Evolutionary conservation across 805 yeast genomes (phyloP), one percentile per base, ranked within the genome.

Genomic region (Candida germanica): DNA sequence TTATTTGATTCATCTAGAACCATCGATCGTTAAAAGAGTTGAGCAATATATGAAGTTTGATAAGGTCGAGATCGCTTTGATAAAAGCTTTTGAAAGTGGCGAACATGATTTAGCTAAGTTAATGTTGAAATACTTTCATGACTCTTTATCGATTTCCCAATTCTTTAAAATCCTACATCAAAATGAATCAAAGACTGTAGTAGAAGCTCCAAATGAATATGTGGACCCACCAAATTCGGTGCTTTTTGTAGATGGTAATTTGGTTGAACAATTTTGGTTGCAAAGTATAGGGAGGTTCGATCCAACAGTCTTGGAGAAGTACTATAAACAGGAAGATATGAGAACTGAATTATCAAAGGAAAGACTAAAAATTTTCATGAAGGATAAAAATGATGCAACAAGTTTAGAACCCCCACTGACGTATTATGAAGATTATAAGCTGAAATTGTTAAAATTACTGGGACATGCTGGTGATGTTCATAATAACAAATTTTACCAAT

Each of bases 1-100:
- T 36, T 64, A 72, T 29, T 57, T 93, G n/a, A 68, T 85, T 9
- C 72, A 79, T 32, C 58, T 79, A 40, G 98, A 93, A 51, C 81
- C 84, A 1, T 63, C 71, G 10, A 71, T 83, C 1, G 63, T 69
- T 5, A 71, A 75, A 38, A 84, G 83, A 43, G 74, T 87, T 1
- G 46, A 45, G 8, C 65, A 82, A 33, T 67, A 87, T 24, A 54
- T 87, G 16, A 78, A 75, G 15, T 80, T 86, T 70, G 87, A 84
- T 29, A 88, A 86, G 48, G 67, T 77, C 29, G 83, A 77, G 38
- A 54, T 75, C 29, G 95, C 96, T 0, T 55, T 88, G 26, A 54
- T 71, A 29, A 84, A 82, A 47, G 75, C 91, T 0, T 73, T 82
- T 29, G 79, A 75, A 41, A 69, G 77, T 24, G 72, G 77, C 12